phyloP scores from a whole-genome alignment of 805 yeast species.

The Pichia nakasei region DNA sequence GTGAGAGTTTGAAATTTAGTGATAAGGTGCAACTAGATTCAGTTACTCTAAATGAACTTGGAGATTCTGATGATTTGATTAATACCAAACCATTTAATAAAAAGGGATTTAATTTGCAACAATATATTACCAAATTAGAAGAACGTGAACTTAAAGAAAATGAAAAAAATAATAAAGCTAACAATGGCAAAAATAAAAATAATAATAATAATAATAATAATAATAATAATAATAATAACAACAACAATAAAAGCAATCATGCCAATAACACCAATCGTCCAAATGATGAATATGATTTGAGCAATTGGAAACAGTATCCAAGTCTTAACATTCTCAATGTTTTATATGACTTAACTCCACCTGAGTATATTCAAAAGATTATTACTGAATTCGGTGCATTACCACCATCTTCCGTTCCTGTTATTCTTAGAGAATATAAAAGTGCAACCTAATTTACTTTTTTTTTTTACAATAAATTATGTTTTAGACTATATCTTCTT shows the following conservation, averaged over 20 bases:
- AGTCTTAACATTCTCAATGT: constrained; percentile 69
- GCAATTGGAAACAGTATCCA: constrained; percentile 56
- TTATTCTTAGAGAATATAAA: constrained; percentile 87
- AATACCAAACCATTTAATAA: constrained; percentile 47
- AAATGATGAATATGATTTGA: constrained; percentile 35
- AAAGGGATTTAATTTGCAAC: constrained; percentile 57
- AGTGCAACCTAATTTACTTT: constrained; percentile 15
- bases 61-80: constrained; percentile 67
- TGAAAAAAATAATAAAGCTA: constrained; percentile 18
- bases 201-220: constrained; percentile 17
- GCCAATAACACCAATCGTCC: not conserved
- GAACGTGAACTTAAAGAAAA: constrained; percentile 13
- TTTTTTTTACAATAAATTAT: not conserved
- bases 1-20: constrained; percentile 89
- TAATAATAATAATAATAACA: constrained; percentile 19
- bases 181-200: constrained; percentile 4
- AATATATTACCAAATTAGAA: constrained; percentile 42
- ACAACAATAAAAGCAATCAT: constrained; percentile 13
- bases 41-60: constrained; percentile 89
- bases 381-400: constrained; percentile 93
- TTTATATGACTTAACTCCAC: constrained; percentile 91
- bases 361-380: constrained; percentile 85
- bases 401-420: constrained; percentile 98
- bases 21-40: constrained; percentile 94
- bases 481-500: no score